Evolutionary conservation across 805 yeast genomes (phyloP), one percentile per base, ranked within the genome.

Genomic region (Candida boleticola): DNA sequence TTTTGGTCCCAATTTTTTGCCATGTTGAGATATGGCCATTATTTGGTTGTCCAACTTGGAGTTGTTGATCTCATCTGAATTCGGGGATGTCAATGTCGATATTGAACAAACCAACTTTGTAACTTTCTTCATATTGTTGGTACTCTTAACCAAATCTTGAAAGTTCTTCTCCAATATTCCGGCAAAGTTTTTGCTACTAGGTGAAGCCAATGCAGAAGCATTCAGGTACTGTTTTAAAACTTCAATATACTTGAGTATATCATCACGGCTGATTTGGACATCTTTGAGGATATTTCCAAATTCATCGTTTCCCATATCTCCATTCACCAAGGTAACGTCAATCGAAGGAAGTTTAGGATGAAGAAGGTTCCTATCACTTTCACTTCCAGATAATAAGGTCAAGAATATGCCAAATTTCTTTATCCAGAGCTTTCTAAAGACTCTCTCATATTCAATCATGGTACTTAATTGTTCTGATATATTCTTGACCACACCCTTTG

Each of bases 401-500:
- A 68, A 47, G 32, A 73, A 68, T 11, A 54, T 55, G 3, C 85
- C 78, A 53, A 85, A 85, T 41, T 79, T 82, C 40, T 72, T 67
- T 3, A 73, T 47, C 96, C 96, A 89, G 29, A 73, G 71, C 6
- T 68, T 64, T 50, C 89, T 73, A 42, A 70, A 71, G 41, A 64
- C 62, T 38, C 63, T 61, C 59, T 85, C 96, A 46, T 73, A 77
- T 35, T 76, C 82, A 19, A 75, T 74, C 39, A 81, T 58, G 41
- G 71, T 59, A 20, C 83, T 79, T 44, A 83, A 65, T 40, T 76
- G 80, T 50, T 82, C 89, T 21, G 80, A 69, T 0, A 80, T 61
- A 39, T 70, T 73, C 25, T 56, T 41, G 46, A 60, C 63, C 32
- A 76, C 44, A n/a, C 73, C 66, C 56, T 60, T 51, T n/a, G 69